Evolutionary conservation across 2,329 filamentous ascomycete genomes (phyloP).

Genomic region (Paraconiothyrium sp.): DNA sequence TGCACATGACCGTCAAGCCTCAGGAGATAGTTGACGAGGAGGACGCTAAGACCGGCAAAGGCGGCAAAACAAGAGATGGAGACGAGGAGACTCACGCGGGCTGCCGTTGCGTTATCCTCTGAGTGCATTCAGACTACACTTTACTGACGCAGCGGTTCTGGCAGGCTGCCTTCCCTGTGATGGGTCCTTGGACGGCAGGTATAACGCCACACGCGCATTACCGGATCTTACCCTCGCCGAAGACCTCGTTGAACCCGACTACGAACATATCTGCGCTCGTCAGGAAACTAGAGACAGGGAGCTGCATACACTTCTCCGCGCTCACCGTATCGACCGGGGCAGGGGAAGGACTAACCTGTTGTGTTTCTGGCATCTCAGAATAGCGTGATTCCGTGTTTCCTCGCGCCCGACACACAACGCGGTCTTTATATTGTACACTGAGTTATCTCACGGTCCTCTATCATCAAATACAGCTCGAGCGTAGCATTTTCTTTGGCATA

Average conservation of each 20-base stretch:
- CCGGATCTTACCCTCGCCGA: background rate
- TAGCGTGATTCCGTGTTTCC: background rate
- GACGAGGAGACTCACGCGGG: conserved; percentile 65
- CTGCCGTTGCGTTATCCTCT: conserved; percentile 73
- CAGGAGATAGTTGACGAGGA: conserved; percentile 84
- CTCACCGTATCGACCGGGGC: background rate
- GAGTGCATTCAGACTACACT: conserved; percentile 26
- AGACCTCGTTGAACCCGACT: background rate
- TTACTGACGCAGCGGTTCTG: conserved; percentile 9
- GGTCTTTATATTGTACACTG: no score
- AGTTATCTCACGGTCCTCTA: no score
- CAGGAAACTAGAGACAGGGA: conserved; percentile 13
- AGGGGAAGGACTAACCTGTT: background rate
- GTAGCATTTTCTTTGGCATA: conserved; percentile 3
- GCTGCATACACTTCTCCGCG: background rate
- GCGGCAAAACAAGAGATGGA: conserved; percentile 60
- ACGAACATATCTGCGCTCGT: conserved; percentile 7
- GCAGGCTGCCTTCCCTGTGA: conserved; percentile 14
- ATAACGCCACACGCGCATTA: background rate
- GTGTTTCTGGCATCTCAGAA: background rate
- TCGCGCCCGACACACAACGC: background rate
- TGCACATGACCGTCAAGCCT: conserved; percentile 94
- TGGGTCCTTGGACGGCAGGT: conserved; percentile 9
- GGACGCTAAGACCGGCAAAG: conserved; percentile 74
- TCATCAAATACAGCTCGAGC: background rate